Conservation (phyloP, 1,284 basidiomycete genomes). For the Microbotryomycetes sp. region DNA sequence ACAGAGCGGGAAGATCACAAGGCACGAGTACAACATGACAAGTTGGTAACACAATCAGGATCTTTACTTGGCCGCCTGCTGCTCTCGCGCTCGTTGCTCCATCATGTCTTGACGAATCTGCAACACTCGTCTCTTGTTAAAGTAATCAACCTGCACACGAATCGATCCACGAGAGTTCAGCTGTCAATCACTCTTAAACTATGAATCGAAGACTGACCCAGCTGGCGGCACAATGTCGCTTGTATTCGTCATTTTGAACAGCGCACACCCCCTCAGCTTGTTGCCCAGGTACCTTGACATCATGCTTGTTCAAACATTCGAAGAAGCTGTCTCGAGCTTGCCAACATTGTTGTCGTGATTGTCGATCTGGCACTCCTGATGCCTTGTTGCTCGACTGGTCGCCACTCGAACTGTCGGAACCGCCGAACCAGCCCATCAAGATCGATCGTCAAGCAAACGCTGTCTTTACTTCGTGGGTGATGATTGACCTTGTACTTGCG, state of each 20-base stretch:
- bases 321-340: constrained; percentile 68
- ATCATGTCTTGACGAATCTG: constrained; percentile 45
- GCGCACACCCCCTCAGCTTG: constrained; percentile 56
- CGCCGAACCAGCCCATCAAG: not conserved
- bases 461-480: too few relatives aligned
- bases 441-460: too few relatives aligned
- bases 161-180: not conserved
- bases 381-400: not conserved
- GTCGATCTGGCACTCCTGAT: constrained; percentile 41
- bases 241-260: constrained; percentile 52
- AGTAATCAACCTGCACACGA: constrained; percentile 64
- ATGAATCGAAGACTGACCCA: constrained; percentile 55
- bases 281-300: constrained; percentile 59
- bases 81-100: constrained; percentile 24
- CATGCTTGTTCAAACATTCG: constrained; percentile 59
- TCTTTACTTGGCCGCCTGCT: not conserved
- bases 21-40: too few relatives aligned
- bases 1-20: too few relatives aligned
- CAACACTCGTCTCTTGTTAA: constrained; percentile 69
- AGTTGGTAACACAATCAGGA: not conserved
- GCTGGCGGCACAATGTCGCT: constrained; percentile 65
- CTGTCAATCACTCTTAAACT: constrained; percentile 1
- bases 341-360: constrained; percentile 56
- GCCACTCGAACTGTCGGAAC: not conserved
- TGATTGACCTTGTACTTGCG: not conserved